These are phyloP conservation scores for Climacium dendroides DNA, from an alignment of 225 moss, liverwort and hornwort genomes.

Conservation along the genomic window DNA sequence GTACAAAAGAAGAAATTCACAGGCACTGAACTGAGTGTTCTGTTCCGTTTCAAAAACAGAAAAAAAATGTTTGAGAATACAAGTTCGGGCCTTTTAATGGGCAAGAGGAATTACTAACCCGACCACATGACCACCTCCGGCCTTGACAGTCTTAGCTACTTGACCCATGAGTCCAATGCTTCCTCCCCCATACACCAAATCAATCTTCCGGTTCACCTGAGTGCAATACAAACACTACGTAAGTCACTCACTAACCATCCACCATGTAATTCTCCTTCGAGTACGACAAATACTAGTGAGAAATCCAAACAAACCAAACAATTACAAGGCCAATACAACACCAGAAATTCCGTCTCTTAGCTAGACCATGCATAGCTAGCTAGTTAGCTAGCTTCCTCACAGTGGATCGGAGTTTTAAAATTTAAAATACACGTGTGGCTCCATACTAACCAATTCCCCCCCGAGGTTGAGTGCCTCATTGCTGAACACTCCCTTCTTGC, in stretches of 20 bases:
- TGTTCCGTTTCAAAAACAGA: background rate
- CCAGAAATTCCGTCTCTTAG: too few relatives aligned
- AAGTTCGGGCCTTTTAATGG: background rate
- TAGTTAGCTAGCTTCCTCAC: background rate
- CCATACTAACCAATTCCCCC: conserved; percentile 15
- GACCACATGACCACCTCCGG: conserved; percentile 72
- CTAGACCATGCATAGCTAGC: background rate
- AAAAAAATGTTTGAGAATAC: too few relatives aligned
- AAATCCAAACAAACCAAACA: too few relatives aligned
- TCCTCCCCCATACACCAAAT: conserved; percentile 90
- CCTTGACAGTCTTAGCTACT: conserved; percentile 66
- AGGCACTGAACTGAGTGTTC: too few relatives aligned
- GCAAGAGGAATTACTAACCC: conserved; percentile 17
- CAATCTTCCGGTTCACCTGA: conserved; percentile 72
- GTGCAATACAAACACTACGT: background rate
- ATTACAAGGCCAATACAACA: background rate
- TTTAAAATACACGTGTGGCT: background rate
- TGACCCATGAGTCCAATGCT: conserved; percentile 89
- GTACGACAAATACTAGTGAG: too few relatives aligned
- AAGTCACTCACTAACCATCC: background rate
- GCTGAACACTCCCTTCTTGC: conserved; percentile 34
- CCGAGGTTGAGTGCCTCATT: conserved; percentile 33
- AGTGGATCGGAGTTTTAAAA: too few relatives aligned
- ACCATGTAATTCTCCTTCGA: background rate
- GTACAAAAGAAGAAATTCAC: background rate